A percentile compares a stretch with the other conserved stretches of the same genome.
Conservation (phyloP, 139 green algal genomes). For the Eudorina sp. region DNA sequence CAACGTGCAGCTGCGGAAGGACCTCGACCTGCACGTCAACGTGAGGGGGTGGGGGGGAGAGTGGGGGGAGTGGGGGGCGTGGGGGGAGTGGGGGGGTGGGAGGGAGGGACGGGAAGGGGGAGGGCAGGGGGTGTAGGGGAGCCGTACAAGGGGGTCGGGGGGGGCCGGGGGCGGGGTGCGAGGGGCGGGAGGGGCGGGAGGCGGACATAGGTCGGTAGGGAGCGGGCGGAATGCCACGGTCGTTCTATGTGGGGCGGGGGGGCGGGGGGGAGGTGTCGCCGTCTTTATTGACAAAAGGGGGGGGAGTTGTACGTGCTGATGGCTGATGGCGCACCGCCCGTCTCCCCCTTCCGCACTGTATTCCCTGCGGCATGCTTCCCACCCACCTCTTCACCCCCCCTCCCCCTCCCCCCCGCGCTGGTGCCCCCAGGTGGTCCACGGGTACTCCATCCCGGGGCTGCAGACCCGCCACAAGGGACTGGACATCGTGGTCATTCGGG, state of each 20-base stretch:
- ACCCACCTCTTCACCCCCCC: background rate
- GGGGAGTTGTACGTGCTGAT: no score
- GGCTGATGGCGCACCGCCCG: no score
- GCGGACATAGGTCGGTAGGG: no score
- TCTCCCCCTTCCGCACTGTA: background rate
- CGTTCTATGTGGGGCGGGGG: no score
- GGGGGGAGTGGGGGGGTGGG: background rate
- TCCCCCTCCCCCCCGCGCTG: background rate
- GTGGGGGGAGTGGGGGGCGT: background rate
- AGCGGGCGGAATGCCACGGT: no score
- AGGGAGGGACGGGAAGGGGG: background rate
- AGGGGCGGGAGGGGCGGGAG: background rate
- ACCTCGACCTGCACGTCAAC: conserved; percentile 93
- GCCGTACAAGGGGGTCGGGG: background rate
- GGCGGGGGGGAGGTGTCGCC: no score
- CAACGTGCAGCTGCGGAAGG: conserved; percentile 95
- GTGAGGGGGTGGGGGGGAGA: conserved; percentile 71
- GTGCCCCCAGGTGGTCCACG: conserved; percentile 60
- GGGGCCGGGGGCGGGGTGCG: background rate
- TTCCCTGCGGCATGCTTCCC: background rate
- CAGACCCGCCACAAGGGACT: conserved; percentile 90
- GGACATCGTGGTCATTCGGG: conserved; percentile 93
- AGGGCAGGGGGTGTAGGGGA: no score
- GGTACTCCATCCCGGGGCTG: conserved; percentile 89
- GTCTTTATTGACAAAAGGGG: no score